Evolutionary conservation across 441 rosid species (phyloP), one percentile per base, ranked within the genome.

Genomic region (Mallotus japonicus): DNA sequence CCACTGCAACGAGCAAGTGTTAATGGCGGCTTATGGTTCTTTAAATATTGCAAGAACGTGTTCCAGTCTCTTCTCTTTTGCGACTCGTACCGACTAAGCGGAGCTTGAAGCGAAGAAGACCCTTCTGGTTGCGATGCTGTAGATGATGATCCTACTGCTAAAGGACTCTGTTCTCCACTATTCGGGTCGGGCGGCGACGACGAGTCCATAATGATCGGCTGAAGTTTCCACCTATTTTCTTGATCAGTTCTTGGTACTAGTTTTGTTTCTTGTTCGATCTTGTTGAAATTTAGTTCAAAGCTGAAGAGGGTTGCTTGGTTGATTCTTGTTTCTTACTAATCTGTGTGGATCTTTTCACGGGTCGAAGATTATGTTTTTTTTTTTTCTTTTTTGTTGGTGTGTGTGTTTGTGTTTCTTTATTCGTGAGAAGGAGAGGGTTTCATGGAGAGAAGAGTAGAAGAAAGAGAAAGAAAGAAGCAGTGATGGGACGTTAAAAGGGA

Each of bases 51-150:
- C 78, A 90, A 74, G 81, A 94, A 94, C 11, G 97, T 88, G 80
- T 90, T 90, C 98, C 98, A 94, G 89, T 94, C 98, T 15, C 98
- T 75, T 63, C 97, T 84, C 72, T 94, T 94, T 49, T 94, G 98
- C 3, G 97, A 94, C 85, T 92, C 97, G 82, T 94, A 94, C 11
- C 98, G 78, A 74, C 98, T 94, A 6, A 83, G 93, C 0, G 87
- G 87, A 4, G 88, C 89, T 14, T 46, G 57, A 46, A 82, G 79
- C 5, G 85, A 69, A 4, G 89, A 78, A 16, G 89, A 72, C 8
- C 73, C 78, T 8, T 50, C 80, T 8, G 74, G 28, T 19, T 77
- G 77, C 4, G 77, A 72, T 3, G 79, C 55, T 13, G 61, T 20
- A 1, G 70, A 51, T 37, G 67, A 69, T 16, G 61, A 58, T 56